Conservation (phyloP, 1,284 basidiomycete species). For the Gomphus bonarii region DNA sequence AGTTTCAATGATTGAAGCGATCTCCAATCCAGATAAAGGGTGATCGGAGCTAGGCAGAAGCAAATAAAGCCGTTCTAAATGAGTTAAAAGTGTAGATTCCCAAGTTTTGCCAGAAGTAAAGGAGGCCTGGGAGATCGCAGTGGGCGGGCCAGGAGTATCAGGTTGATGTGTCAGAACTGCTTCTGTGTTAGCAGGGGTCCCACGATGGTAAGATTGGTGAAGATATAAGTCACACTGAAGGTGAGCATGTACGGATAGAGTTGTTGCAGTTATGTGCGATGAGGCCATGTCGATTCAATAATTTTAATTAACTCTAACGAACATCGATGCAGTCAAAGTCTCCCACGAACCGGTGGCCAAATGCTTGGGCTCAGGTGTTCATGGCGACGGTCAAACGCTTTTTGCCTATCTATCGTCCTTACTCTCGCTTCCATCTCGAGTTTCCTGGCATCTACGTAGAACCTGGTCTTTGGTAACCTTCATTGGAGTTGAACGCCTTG, state of each 20-base stretch:
- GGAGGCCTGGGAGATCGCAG: constrained; percentile 28
- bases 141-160: constrained; percentile 12
- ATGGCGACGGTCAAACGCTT: neutral
- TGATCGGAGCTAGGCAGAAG: constrained; percentile 30
- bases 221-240: constrained; percentile 37
- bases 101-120: constrained; percentile 38
- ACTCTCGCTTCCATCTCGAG: neutral
- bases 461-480: neutral
- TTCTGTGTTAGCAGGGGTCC: neutral
- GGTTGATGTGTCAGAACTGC: constrained; percentile 4
- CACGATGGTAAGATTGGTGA: constrained; percentile 30
- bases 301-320: too few relatives aligned
- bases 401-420: neutral
- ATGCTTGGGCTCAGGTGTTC: neutral
- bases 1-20: constrained; percentile 31
- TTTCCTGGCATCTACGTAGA: neutral
- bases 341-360: neutral
- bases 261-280: constrained; percentile 30
- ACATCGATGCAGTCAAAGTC: neutral
- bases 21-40: constrained; percentile 23
- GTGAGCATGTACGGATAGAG: constrained; percentile 34
- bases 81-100: constrained; percentile 35
- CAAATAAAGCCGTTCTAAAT: constrained; percentile 32
- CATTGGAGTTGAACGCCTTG: neutral
- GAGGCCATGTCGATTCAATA: neutral